A percentile compares a stretch with the other conserved stretches of the same genome.
Evolutionary conservation across 2,329 filamentous ascomycete species (phyloP).

Genomic region (Leptosphaerulina australis): DNA sequence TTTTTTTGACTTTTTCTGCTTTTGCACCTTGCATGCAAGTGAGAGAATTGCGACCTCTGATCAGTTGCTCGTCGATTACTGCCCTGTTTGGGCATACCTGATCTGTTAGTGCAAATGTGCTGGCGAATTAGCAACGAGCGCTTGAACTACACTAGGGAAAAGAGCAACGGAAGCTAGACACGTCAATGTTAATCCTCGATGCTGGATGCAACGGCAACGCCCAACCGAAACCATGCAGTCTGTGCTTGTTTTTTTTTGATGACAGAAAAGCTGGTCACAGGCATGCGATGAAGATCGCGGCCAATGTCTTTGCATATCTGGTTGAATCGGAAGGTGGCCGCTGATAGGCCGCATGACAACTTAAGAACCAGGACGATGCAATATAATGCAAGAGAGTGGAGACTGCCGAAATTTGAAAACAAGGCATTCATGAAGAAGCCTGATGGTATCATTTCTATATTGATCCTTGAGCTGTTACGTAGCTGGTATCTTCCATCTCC

Average conservation of each 20-base stretch:
- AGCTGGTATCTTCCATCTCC: constrained; percentile 12
- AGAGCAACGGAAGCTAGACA: constrained; percentile 25
- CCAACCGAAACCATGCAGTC: background rate
- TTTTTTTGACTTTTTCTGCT: background rate
- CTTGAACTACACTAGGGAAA: constrained; percentile 5
- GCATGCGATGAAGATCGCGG: background rate
- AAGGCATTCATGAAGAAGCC: constrained; percentile 18
- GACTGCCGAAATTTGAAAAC: constrained; percentile 4
- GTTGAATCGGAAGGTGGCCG: constrained; percentile 13
- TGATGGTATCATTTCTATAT: constrained; percentile 34
- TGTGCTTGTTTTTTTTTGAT: background rate
- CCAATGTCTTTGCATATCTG: constrained; percentile 1
- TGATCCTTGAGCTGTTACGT: constrained; percentile 10
- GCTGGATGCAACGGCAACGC: constrained; percentile 10
- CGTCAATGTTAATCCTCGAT: constrained; percentile 20
- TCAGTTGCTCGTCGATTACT: background rate
- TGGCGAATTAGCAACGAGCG: background rate
- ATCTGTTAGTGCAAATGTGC: constrained; percentile 8
- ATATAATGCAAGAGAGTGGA: constrained; percentile 5
- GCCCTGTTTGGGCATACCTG: background rate
- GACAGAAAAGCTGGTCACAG: too few relatives aligned
- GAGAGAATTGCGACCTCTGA: background rate
- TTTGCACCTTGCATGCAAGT: background rate
- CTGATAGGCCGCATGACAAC: constrained; percentile 4
- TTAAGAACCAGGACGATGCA: background rate